Evolutionary conservation across 2,329 filamentous ascomycete genomes (phyloP), one percentile per base, ranked within the genome.

Genomic region (Knufia fluminis): DNA sequence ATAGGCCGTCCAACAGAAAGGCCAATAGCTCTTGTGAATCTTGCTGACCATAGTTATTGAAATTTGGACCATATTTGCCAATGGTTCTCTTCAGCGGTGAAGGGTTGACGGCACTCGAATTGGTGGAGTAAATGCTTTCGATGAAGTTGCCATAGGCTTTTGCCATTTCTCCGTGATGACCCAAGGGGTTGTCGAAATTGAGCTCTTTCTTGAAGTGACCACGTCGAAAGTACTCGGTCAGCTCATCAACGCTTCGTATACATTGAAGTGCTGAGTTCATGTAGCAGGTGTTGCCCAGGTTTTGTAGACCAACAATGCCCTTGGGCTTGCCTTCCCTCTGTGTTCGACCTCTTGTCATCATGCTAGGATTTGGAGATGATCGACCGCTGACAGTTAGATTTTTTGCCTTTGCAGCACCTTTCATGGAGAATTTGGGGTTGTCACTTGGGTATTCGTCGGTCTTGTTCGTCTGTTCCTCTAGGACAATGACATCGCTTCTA

Each of bases 201-300:
- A 97, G 76, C 61, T 98, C 91, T 46, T 75, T 71, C 59, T 84
- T 80, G 68, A 86, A 89, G 54, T 83, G 77, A 52, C 82, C 77
- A 45, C 78, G 70, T 44, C 96, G 68, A 66, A 98, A 97, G 66
- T 95, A 98, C 61, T 89, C 83, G 3, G 88, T 91, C 55, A 98
- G 71, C 66, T 98, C 92, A 62, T 95, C 87, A 0, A 96, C 89
- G 59, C 87, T 94, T 45, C 91, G 82, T 46, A 98, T 80, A 64
- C 92, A 98, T 64, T 98, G 92, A 48, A 97, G 73, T 8, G 92
- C 92, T 19, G 91, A 95, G 67, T 97, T 97, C 90, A 97, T 96
- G 70, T 98, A 98, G 68, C 92, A 98, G 0, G 92, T 97, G 62
- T 98, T 98, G 43, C 92, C 92, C 12, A 98, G 71, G 62, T 98